These are phyloP conservation scores for Phyllosticta paracitricarpa DNA, from an alignment of 2,329 filamentous ascomycete species.

Conservation along the genomic window DNA sequence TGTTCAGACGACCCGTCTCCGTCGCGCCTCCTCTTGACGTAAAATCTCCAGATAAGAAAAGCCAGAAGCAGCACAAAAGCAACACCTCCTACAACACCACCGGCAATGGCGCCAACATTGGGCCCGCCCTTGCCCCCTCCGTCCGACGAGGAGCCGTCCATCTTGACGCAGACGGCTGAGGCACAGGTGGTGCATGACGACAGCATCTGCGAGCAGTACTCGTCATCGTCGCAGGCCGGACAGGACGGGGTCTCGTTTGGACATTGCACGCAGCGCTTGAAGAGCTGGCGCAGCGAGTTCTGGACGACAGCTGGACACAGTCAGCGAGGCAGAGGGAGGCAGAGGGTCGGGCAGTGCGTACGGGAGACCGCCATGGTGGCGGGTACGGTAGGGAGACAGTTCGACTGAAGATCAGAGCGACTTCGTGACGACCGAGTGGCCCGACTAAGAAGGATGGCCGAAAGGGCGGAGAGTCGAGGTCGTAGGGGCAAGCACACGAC, in stretches of 20 bases:
- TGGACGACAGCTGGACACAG: slow-evolving; percentile 21
- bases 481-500: background rate
- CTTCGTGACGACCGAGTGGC: background rate
- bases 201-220: slow-evolving; percentile 51
- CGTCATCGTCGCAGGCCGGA: slow-evolving; percentile 44
- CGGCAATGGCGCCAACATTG: slow-evolving; percentile 77
- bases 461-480: background rate
- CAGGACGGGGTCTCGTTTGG: slow-evolving; percentile 43
- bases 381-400: background rate
- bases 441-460: background rate
- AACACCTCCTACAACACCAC: slow-evolving; percentile 80
- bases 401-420: background rate
- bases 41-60: slow-evolving; percentile 80
- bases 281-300: slow-evolving; percentile 33
- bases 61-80: slow-evolving; percentile 62
- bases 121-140: slow-evolving; percentile 35
- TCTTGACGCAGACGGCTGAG: slow-evolving; percentile 43
- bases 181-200: slow-evolving; percentile 52
- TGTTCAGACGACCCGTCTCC: slow-evolving; percentile 41
- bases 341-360: background rate
- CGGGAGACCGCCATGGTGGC: background rate
- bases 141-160: slow-evolving; percentile 29
- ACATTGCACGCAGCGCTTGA: slow-evolving; percentile 53
- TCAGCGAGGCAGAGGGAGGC: background rate
- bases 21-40: slow-evolving; percentile 68